Evolutionary conservation across 139 green algal genomes (phyloP), one percentile per base, ranked within the genome.

Genomic region (Closterium sp.): DNA sequence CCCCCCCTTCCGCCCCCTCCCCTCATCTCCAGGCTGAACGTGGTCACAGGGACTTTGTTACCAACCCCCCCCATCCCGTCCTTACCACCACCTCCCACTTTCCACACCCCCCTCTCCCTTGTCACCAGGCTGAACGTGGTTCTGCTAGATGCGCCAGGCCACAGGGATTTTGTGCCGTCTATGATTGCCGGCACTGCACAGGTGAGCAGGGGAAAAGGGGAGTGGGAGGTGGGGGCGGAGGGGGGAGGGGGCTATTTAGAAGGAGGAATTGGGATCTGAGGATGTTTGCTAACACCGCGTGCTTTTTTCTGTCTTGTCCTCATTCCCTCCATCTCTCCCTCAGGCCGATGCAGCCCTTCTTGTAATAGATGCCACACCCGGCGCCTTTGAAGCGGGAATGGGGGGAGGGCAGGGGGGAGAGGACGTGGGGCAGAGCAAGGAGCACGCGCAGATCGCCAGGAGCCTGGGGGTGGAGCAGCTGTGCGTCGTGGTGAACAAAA

Each of bases 101-200:
- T 0, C 5, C 10, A 0, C 50, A 0, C 50, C 50, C 10, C 11
- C 0, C 50, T 21, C 50, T 10, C 10, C 86, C n/a, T n/a, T n/a
- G 1, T 29, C 84, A 87, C 0, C 84, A 30, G n/a, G 24, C 21
- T 29, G 88, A 84, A 38, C 24, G 31, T 92, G 42, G 88, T 94
- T 17, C 95, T 99, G 85, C 94, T 99, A 70, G 98, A 99, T 91
- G 98, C 98, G 0, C 98, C 98, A 0, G 98, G 98, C 5, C 98
- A 99, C 95, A 98, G 97, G 0, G 98, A 99, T 95, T 99, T 99
- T 94, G 97, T 99, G 30, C 97, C 98, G 38, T 98, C 98, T 96
- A 98, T 98, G 96, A 99, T 99, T 62, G 89, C 95, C 0, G 98
- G 98, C 10, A 96, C 96, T 29, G 94, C 92, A 5, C 62, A 79